phyloP scores from a whole-genome alignment of 225 moss, liverwort and hornwort species.

The Bryum argenteum region DNA sequence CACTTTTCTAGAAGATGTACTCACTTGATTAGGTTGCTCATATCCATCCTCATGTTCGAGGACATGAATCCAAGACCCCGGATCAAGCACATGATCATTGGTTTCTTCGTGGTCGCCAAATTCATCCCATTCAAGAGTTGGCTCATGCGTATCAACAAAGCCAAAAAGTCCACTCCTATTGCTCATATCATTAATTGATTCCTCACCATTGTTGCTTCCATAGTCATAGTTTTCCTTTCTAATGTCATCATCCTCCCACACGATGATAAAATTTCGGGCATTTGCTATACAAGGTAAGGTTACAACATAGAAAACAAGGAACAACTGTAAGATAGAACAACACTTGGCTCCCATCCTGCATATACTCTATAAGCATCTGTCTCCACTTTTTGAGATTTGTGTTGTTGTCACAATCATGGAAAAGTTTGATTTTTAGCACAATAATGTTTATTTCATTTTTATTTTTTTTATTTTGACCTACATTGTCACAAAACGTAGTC shows the following conservation, averaged over 20 bases:
- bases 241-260: conserved; percentile 63
- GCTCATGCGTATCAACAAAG: conserved; percentile 42
- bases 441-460: no score
- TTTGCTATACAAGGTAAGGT: conserved; percentile 29
- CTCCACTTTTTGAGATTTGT: conserved; percentile 1
- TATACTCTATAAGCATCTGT: conserved; percentile 11
- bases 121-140: conserved; percentile 61
- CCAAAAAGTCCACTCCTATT: conserved; percentile 43
- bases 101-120: conserved; percentile 60
- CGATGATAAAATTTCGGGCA: conserved; percentile 59
- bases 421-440: conserved; percentile 17
- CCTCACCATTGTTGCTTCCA: conserved; percentile 46
- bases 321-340: conserved; percentile 18
- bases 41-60: conserved; percentile 50
- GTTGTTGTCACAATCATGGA: neutral
- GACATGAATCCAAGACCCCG: conserved; percentile 63
- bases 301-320: conserved; percentile 19
- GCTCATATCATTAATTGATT: conserved; percentile 21
- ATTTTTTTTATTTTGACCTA: neutral
- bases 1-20: neutral
- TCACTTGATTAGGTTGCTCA: conserved; percentile 48
- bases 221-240: conserved; percentile 32
- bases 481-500: conserved; percentile 19
- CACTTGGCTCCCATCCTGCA: conserved; percentile 37
- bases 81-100: conserved; percentile 53